These are phyloP conservation scores for Persicaria maculosa DNA, from an alignment of 148 eudicot genomes.

Conservation along the genomic window DNA sequence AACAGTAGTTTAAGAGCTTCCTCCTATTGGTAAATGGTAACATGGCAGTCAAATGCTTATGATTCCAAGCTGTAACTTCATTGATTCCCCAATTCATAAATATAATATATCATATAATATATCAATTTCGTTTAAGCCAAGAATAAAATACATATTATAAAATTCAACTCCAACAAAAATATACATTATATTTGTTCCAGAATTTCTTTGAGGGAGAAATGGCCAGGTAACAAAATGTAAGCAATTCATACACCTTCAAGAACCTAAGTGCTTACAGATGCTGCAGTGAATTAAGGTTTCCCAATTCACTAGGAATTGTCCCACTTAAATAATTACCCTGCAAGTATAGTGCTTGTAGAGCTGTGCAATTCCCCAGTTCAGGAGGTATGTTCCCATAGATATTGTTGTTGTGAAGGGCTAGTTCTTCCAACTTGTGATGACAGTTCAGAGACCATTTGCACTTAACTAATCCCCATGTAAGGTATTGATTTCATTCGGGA, in stretches of 20 bases:
- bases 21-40: too few relatives aligned
- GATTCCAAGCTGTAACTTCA: not conserved
- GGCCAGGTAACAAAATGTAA: not conserved
- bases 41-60: too few relatives aligned
- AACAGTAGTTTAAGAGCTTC: too few relatives aligned
- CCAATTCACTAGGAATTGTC: constrained; percentile 65
- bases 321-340: constrained; percentile 87
- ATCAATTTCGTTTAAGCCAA: not conserved
- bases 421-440: too few relatives aligned
- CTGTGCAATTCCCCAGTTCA: too few relatives aligned
- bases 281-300: constrained; percentile 69
- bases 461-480: not conserved
- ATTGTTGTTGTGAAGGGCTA: too few relatives aligned
- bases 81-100: not conserved
- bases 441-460: too few relatives aligned
- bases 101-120: too few relatives aligned
- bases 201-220: not conserved
- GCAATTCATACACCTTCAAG: not conserved
- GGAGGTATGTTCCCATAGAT: too few relatives aligned
- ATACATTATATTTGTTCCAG: too few relatives aligned
- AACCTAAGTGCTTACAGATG: constrained; percentile 50
- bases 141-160: too few relatives aligned
- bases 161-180: not conserved
- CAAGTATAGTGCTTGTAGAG: too few relatives aligned
- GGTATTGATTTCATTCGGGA: not conserved